A percentile compares a stretch with the other conserved stretches of the same genome.
phyloP scores from a whole-genome alignment of 1,139 yeast species.

The Spathaspora sp. region DNA sequence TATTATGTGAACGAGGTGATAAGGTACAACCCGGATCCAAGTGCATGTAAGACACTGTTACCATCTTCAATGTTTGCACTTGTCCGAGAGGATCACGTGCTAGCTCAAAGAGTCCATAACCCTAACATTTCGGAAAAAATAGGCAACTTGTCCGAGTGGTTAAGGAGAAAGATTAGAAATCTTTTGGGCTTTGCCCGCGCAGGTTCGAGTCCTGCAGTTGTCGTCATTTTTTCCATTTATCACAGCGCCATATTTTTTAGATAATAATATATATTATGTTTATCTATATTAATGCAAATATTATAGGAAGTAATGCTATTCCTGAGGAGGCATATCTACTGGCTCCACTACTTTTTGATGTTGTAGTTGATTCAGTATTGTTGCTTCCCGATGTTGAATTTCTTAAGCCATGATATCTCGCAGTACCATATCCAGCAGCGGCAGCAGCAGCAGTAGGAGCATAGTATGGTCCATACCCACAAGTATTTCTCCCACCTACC shows the following conservation, averaged over 20 bases:
- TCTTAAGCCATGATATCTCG: slow-evolving; percentile 11
- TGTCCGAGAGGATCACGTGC: too few relatives aligned
- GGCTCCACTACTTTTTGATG: background rate
- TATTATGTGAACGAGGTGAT: too few relatives aligned
- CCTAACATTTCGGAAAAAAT: background rate
- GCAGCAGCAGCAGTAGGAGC: slow-evolving; percentile 14
- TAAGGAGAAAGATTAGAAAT: slow-evolving; percentile 59
- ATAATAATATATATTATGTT: background rate
- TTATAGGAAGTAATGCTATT: background rate
- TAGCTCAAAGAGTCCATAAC: too few relatives aligned
- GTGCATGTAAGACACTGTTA: too few relatives aligned
- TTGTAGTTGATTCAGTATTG: background rate
- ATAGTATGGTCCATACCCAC: slow-evolving; percentile 14
- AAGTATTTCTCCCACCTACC: slow-evolving; percentile 1
- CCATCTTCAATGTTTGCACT: too few relatives aligned
- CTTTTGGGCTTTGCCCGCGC: slow-evolving; percentile 62
- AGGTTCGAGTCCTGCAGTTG: slow-evolving; percentile 61
- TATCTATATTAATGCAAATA: slow-evolving; percentile 1
- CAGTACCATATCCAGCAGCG: slow-evolving; percentile 14
- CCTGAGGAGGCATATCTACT: background rate
- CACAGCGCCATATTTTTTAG: background rate
- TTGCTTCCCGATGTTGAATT: background rate
- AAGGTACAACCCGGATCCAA: too few relatives aligned
- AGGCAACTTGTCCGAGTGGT: slow-evolving; percentile 59
- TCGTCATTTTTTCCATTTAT: slow-evolving; percentile 30